A percentile compares a stretch with the other conserved stretches of the same genome.
phyloP scores from a whole-genome alignment of 2,329 filamentous ascomycete genomes.

The Epichloe gansuensis region DNA sequence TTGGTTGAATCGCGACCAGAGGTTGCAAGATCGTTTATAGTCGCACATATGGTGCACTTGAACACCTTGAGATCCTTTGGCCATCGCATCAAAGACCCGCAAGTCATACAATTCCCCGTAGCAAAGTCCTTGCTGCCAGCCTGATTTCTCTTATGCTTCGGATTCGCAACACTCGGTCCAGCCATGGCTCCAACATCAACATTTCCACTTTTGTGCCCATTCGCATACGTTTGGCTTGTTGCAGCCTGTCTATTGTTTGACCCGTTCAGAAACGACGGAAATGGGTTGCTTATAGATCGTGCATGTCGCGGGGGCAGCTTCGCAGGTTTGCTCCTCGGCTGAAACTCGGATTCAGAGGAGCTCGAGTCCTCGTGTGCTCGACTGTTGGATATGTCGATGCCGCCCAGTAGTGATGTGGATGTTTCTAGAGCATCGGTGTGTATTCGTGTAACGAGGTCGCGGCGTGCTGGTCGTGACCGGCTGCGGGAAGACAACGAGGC shows the following conservation, averaged over 20 bases:
- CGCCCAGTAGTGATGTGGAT: conserved; percentile 16
- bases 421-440: conserved; percentile 23
- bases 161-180: conserved; percentile 4
- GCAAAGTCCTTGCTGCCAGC: conserved; percentile 42
- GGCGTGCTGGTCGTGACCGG: conserved; percentile 16
- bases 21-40: conserved; percentile 60
- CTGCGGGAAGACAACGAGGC: conserved; percentile 19
- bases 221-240: conserved; percentile 18
- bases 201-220: conserved; percentile 18
- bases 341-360: conserved; percentile 31
- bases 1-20: conserved; percentile 8
- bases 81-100: conserved; percentile 69
- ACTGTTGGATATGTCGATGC: conserved; percentile 16
- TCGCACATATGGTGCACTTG: conserved; percentile 71
- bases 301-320: conserved; percentile 14
- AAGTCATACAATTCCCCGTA: conserved; percentile 73
- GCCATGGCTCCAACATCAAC: conserved; percentile 17
- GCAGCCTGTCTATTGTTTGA: conserved; percentile 41
- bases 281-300: conserved; percentile 67
- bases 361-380: conserved; percentile 25
- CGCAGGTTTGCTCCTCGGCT: conserved; percentile 14
- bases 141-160: conserved; percentile 21
- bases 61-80: conserved; percentile 61
- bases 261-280: conserved; percentile 55
- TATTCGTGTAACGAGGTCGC: conserved; percentile 24